phyloP scores from a whole-genome alignment of 2,329 filamentous ascomycete species.

The Ascochyta pisi region DNA sequence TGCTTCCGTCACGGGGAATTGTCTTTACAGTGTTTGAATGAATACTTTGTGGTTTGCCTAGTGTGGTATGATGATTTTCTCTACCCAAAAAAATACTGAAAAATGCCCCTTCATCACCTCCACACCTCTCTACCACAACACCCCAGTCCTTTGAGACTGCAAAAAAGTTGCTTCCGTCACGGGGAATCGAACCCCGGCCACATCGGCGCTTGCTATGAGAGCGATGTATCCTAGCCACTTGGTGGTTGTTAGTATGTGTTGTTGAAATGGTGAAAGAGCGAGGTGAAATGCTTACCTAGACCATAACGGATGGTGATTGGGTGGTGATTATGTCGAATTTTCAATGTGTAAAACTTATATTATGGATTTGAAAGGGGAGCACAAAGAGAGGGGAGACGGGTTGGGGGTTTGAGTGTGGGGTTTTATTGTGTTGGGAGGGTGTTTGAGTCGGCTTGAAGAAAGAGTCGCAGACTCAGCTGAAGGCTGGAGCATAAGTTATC shows the following conservation, averaged over 20 bases:
- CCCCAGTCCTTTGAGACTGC: no score
- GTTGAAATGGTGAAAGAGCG: neutral
- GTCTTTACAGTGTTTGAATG: no score
- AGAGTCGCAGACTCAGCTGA: slow-evolving; percentile 25
- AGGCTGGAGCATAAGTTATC: slow-evolving; percentile 34
- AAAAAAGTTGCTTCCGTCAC: slow-evolving; percentile 3
- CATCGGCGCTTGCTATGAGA: slow-evolving; percentile 6
- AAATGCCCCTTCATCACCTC: slow-evolving; percentile 16
- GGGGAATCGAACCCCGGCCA: slow-evolving; percentile 10
- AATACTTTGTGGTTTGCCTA: no score
- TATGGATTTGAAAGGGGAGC: no score
- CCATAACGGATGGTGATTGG: neutral
- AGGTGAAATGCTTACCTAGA: neutral
- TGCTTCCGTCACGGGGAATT: no score
- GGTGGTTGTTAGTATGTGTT: neutral
- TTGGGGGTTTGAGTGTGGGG: no score
- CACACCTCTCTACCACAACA: neutral
- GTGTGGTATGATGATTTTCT: no score
- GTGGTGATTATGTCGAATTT: neutral
- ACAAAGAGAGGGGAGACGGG: no score
- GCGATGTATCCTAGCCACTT: slow-evolving; percentile 14
- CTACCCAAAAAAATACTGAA: neutral
- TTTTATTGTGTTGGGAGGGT: no score
- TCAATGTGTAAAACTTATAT: no score
- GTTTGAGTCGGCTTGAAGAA: slow-evolving; percentile 11